These are phyloP conservation scores for Fusarium palustre DNA, from an alignment of 2,329 filamentous ascomycete genomes.

Conservation along the genomic window DNA sequence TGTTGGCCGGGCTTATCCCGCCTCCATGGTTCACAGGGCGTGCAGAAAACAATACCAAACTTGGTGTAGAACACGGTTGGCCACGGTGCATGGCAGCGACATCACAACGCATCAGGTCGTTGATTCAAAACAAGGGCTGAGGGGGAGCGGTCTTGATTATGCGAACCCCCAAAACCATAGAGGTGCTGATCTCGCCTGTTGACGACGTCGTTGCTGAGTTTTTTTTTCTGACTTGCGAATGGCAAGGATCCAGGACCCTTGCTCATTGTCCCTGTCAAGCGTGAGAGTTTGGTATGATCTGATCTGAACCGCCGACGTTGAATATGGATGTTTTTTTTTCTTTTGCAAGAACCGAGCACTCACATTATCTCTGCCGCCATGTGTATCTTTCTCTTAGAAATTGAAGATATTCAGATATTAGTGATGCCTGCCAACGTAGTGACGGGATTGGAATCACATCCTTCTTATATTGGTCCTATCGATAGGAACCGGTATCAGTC, in stretches of 20 bases:
- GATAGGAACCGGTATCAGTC: not conserved
- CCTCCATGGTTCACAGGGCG: not conserved
- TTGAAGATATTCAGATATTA: not conserved
- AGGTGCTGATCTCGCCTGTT: conserved; percentile 13
- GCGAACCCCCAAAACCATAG: conserved; percentile 1
- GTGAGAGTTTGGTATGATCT: not conserved
- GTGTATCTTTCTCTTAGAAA: not conserved
- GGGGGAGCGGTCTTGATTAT: not conserved
- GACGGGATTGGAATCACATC: conserved; percentile 27
- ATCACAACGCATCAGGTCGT: conserved; percentile 11
- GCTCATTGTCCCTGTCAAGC: conserved; percentile 6
- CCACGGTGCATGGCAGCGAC: not conserved
- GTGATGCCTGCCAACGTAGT: not conserved
- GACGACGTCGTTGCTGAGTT: conserved; percentile 3
- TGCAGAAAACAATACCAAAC: conserved; percentile 9
- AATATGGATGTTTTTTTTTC: conserved; percentile 1
- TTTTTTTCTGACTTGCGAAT: not conserved
- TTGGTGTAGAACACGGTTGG: conserved; percentile 4
- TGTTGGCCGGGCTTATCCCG: conserved; percentile 1
- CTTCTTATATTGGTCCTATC: not conserved
- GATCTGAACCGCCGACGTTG: not conserved
- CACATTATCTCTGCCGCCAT: not conserved
- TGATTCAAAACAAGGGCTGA: conserved; percentile 12
- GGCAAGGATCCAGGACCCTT: conserved; percentile 1
- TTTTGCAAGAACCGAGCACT: not conserved